These are phyloP conservation scores for Fusarium citri DNA, from an alignment of 2,329 filamentous ascomycete species.

Conservation along the genomic window DNA sequence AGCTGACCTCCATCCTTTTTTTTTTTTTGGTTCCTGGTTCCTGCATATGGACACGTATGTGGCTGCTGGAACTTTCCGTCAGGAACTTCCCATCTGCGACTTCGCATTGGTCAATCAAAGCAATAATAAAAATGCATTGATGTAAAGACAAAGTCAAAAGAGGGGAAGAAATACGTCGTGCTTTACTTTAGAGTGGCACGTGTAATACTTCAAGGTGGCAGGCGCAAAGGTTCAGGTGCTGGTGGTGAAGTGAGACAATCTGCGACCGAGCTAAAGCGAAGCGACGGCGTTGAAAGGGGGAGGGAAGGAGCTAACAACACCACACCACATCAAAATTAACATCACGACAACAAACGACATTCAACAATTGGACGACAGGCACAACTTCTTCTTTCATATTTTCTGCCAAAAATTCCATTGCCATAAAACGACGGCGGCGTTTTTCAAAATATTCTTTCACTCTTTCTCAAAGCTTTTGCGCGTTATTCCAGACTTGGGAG, in stretches of 20 bases:
- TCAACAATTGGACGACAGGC: conserved; percentile 1
- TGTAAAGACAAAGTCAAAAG: background rate
- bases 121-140: background rate
- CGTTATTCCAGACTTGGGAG: background rate
- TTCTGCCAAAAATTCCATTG: background rate
- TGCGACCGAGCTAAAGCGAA: conserved; percentile 14
- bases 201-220: conserved; percentile 8
- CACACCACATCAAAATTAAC: conserved; percentile 2
- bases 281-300: conserved; percentile 15
- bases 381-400: background rate
- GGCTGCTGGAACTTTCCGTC: conserved; percentile 20
- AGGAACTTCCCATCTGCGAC: background rate
- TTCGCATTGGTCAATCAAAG: conserved; percentile 8
- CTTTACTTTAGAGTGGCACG: background rate
- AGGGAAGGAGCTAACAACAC: background rate
- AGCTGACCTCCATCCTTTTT: background rate
- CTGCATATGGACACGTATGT: conserved; percentile 27
- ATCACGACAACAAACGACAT: conserved; percentile 29
- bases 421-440: conserved; percentile 6
- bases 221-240: conserved; percentile 20
- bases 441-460: background rate
- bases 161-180: background rate
- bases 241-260: conserved; percentile 35
- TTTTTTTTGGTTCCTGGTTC: conserved; percentile 24
- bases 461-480: conserved; percentile 9